These are phyloP conservation scores for Lentinula lateritia DNA, from an alignment of 768 basidiomycete genomes.

Conservation along the genomic window DNA sequence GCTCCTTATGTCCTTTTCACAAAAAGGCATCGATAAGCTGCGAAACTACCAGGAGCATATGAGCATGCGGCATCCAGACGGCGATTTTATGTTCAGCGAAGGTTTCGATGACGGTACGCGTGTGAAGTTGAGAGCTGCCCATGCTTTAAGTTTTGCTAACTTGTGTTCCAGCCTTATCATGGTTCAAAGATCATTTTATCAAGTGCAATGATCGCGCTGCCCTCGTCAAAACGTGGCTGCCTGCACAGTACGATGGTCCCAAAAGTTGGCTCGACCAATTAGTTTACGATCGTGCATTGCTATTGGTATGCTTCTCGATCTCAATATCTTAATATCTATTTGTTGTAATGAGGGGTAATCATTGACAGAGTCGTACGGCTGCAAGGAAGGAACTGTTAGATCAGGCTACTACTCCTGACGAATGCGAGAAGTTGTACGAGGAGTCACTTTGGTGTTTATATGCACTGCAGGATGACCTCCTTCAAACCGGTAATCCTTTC, in stretches of 20 bases:
- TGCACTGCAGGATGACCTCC: slow-evolving; percentile 83
- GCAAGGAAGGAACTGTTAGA: slow-evolving; percentile 88
- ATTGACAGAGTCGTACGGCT: slow-evolving; percentile 78
- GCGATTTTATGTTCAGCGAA: slow-evolving; percentile 69
- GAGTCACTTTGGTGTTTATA: slow-evolving; percentile 93
- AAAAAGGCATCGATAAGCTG: slow-evolving; percentile 86
- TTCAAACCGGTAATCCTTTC: slow-evolving; percentile 78
- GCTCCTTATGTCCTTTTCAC: slow-evolving; percentile 87
- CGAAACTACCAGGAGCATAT: slow-evolving; percentile 75
- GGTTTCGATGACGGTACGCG: slow-evolving; percentile 71
- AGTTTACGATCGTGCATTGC: slow-evolving; percentile 87
- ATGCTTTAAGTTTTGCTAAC: slow-evolving; percentile 8
- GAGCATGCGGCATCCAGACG: slow-evolving; percentile 75
- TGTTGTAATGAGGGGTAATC: not conserved
- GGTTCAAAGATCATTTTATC: slow-evolving; percentile 93
- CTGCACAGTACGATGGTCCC: slow-evolving; percentile 75
- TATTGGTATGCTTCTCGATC: slow-evolving; percentile 58
- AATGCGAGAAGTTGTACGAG: slow-evolving; percentile 93
- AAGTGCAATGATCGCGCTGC: slow-evolving; percentile 92
- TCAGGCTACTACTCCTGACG: slow-evolving; percentile 65
- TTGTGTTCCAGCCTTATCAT: slow-evolving; percentile 57
- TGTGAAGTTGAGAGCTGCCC: not conserved
- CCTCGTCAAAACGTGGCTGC: slow-evolving; percentile 82
- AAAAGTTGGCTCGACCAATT: slow-evolving; percentile 86
- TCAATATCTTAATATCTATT: not conserved